These are phyloP conservation scores for Solanum hybrid DNA, from an alignment of 305 asterid genomes.

Conservation along the genomic window DNA sequence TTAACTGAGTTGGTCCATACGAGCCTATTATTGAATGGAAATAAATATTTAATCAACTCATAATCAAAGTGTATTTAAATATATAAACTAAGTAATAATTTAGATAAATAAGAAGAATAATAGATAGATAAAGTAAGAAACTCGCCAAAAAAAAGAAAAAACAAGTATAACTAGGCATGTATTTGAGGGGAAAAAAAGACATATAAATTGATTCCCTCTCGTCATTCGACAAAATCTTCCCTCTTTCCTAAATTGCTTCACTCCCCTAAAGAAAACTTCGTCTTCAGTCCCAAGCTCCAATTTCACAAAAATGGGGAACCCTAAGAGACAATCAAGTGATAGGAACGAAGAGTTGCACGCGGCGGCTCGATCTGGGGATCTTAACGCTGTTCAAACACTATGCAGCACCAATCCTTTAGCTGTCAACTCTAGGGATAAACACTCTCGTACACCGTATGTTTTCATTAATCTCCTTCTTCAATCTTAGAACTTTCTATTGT, in stretches of 20 bases:
- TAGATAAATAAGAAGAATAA: fast-evolving
- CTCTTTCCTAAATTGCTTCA: background rate
- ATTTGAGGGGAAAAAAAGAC: background rate
- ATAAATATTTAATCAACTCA: background rate
- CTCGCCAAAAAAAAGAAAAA: too few species aligned
- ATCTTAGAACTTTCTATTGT: background rate
- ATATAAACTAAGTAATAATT: background rate
- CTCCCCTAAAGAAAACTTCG: background rate
- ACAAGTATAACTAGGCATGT: background rate
- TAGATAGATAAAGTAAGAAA: too few species aligned
- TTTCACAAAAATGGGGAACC: slow-evolving; percentile 43
- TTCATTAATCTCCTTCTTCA: background rate
- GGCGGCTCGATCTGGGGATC: slow-evolving; percentile 87
- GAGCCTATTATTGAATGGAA: background rate
- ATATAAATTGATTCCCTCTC: background rate
- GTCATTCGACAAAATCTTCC: background rate
- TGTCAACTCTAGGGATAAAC: slow-evolving; percentile 74
- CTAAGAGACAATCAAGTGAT: slow-evolving; percentile 21
- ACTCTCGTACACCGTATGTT: slow-evolving; percentile 96
- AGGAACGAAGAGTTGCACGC: slow-evolving; percentile 49
- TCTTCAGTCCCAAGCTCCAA: background rate
- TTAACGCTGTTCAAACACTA: slow-evolving; percentile 49
- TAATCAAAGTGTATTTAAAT: background rate
- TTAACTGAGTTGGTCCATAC: background rate
- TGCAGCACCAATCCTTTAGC: slow-evolving; percentile 73